Conservation (phyloP, 768 basidiomycete species). For the Mycena leptocephala region DNA sequence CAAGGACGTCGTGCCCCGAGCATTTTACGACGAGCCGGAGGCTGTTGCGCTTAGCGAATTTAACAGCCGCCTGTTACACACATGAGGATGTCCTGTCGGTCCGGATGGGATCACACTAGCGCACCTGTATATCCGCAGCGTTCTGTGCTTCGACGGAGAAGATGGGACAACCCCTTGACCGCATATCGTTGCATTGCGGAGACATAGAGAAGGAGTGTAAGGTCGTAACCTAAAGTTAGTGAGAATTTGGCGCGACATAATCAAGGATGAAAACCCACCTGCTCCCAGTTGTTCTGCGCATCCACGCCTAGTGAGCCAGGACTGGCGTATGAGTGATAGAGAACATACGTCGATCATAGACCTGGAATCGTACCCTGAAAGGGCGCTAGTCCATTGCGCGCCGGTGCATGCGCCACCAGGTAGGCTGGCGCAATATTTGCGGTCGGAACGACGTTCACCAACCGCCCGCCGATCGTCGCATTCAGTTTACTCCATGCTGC, state of each 20-base stretch:
- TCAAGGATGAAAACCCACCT: neutral
- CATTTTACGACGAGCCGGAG: constrained; percentile 43
- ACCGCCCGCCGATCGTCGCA: neutral
- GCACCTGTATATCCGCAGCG: constrained; percentile 48
- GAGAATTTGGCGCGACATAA: neutral
- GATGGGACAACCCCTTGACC: constrained; percentile 51
- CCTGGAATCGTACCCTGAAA: neutral
- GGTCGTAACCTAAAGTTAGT: constrained; percentile 39
- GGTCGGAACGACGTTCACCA: neutral
- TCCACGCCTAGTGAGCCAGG: neutral
- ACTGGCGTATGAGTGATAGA: neutral
- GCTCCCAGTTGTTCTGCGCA: neutral
- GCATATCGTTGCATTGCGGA: constrained; percentile 40
- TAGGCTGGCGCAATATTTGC: neutral
- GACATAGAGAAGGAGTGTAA: constrained; percentile 43
- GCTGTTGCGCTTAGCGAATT: neutral
- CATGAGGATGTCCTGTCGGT: neutral
- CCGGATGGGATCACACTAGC: neutral
- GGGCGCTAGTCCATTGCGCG: neutral
- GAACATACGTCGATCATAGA: neutral
- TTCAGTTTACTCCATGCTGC: neutral
- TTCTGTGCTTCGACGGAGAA: constrained; percentile 48
- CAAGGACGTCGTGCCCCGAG: constrained; percentile 53
- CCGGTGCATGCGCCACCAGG: too few species aligned
- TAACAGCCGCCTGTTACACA: constrained; percentile 43